A percentile compares a stretch with the other conserved stretches of the same genome.
These are phyloP conservation scores for Colletotrichum endophyticum DNA, from an alignment of 2,329 filamentous ascomycete genomes.

Conservation along the genomic window DNA sequence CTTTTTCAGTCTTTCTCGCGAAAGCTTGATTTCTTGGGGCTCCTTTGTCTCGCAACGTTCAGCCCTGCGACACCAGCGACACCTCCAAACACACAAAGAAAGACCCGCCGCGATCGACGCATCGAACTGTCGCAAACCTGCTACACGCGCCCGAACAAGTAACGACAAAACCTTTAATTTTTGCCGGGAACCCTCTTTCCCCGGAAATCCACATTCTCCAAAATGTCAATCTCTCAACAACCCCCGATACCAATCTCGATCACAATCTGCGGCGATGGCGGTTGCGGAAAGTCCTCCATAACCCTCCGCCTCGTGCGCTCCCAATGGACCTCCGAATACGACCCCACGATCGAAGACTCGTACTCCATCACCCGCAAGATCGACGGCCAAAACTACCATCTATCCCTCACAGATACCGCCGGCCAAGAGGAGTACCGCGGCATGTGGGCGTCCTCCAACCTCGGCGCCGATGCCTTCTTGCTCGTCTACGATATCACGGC, in stretches of 20 bases:
- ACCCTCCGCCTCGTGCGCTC: constrained; percentile 82
- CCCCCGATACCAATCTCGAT: constrained; percentile 68
- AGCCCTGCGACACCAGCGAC: neutral
- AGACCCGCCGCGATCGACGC: neutral
- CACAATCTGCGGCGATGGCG: constrained; percentile 86
- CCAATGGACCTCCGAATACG: constrained; percentile 85
- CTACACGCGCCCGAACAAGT: neutral
- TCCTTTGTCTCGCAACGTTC: neutral
- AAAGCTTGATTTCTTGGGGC: neutral
- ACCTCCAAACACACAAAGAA: neutral
- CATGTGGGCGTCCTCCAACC: constrained; percentile 82
- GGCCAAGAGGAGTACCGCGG: constrained; percentile 91
- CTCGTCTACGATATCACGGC: constrained; percentile 89
- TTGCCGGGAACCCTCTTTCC: neutral
- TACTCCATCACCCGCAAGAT: constrained; percentile 83
- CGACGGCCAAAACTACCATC: constrained; percentile 81
- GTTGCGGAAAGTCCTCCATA: constrained; percentile 85
- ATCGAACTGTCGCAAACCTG: neutral
- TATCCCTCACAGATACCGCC: constrained; percentile 81
- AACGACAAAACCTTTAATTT: neutral
- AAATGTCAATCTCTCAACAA: constrained; percentile 28
- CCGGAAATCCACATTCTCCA: neutral
- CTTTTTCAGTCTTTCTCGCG: neutral
- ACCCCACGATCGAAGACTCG: constrained; percentile 82
- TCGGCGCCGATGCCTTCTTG: constrained; percentile 81